Evolutionary conservation across 1,284 basidiomycete genomes (phyloP), one percentile per base, ranked within the genome.

Genomic region (Boletus hoseneyae): DNA sequence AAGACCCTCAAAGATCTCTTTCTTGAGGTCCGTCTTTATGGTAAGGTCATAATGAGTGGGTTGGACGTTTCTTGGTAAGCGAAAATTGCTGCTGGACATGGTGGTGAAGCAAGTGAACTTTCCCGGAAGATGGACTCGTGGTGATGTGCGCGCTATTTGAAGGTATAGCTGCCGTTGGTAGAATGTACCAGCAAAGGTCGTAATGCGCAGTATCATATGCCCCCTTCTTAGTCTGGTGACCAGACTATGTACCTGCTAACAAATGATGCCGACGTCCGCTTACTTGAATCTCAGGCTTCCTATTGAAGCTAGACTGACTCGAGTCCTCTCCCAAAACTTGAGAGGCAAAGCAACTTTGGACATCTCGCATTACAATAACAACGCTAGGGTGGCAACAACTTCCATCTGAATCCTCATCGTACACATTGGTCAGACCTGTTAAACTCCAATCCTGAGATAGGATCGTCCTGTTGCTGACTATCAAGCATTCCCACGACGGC

Each of bases 31-130:
- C 3, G 94, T 95, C 66, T 80, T 86, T 70, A 96, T 75, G 42
- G 83, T 86, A 45, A 97, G 70, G 60, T 87, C 89, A 71, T 97
- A 97, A 69, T 95, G 91, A 23, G 72, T 78, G 18, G 92, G 87
- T 58, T 78, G 81, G 51, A 92, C 83, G 59, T 84, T 75, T 10
- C 78, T 79, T 11, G 91, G 91, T 44, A 96, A 80, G 57, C 91
- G 83, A 69, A 86, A 90, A 54, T 82, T 37, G 4, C 13, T 50
- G 45, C 38, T 51, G 42, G 60, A 55, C 53, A 55, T 68, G 32
- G 50, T 45, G 39, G 54, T 53, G 30, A 52, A 56, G 41, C 7
- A 48, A 7, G 42, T 37, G 56, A n/a, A 21, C 30, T 48, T 45
- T 34, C 34, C 42, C 19, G 42, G 21, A 32, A 19, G 33, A 32